Base-by-base conservation (phyloP, 2,329 filamentous ascomycete genomes). In the Polychaeton citri region DNA sequence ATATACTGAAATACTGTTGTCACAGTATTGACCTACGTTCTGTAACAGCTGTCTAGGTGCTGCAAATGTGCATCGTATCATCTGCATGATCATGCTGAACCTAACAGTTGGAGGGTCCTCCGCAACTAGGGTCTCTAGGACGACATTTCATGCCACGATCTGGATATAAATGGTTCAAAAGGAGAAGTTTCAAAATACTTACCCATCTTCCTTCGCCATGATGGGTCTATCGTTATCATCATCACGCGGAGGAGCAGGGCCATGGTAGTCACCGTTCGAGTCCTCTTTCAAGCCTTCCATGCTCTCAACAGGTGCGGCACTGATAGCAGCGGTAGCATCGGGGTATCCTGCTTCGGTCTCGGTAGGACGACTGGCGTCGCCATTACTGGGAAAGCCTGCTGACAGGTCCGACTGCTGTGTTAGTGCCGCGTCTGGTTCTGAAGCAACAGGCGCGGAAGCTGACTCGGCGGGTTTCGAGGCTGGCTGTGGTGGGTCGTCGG, bases 201-300 rank as follows among this genome's bases (percentile, higher is more conserved):
- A 92, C 84, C 84, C 84, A 57, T 92, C 84, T 74, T 92, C 84
- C 62, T 92, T 92, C 38, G 87, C 82, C 41, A 78, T 80, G 42
- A 81, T 76, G 41, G 62, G 61, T 21, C 61, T 61, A 41, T 65
- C 63, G 37, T 66, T 59, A 34, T 64, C 60, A 20, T 63, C 57
- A 20, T 55, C 53, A 31, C 53, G 43, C 19, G 43, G 47, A 8
- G 48, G 48, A 31, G 43, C 48, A 33, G 40, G 37, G 16, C 51
- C 51, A 38, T 53, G 53, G 24, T 51, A 53, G 5, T 35, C 41
- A 20, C 35, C 38, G 13, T 33, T 33, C 17, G 51, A 46, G 37
- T 54, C 50, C 21, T 48, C 44, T 13, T 46, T 40, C 21, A 46
- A 34, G 15, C 40, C 42, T 36, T 48, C 50, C 40, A 52, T 54